Conservation (phyloP, 129 eudicot genomes). For the Chrysanthemum makinoi region DNA sequence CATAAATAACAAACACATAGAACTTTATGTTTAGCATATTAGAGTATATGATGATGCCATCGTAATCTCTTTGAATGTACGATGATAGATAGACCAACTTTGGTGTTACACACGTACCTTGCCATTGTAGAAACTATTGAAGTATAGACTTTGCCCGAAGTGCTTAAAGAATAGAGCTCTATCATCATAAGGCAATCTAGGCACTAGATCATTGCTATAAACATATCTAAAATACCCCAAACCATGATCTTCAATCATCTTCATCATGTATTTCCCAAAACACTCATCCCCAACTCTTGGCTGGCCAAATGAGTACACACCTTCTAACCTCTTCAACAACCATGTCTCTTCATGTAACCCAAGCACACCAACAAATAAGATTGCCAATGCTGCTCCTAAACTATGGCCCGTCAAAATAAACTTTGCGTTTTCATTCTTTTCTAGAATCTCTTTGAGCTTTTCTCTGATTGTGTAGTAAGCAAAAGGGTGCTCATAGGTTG, state of each 20-base stretch:
- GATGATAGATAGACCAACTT: too few relatives aligned
- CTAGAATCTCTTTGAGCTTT: slow-evolving; percentile 40
- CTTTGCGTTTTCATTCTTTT: slow-evolving; percentile 41
- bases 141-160: slow-evolving; percentile 66
- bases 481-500: slow-evolving; percentile 27
- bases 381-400: slow-evolving; percentile 80
- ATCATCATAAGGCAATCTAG: slow-evolving; percentile 77
- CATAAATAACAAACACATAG: background rate
- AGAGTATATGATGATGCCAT: background rate
- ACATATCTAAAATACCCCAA: slow-evolving; percentile 68
- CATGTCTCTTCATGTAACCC: slow-evolving; percentile 54
- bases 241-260: slow-evolving; percentile 32
- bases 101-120: slow-evolving; percentile 35
- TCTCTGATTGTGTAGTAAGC: slow-evolving; percentile 75
- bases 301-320: slow-evolving; percentile 85
- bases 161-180: slow-evolving; percentile 60
- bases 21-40: background rate
- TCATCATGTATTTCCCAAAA: slow-evolving; percentile 67
- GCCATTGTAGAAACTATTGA: slow-evolving; percentile 61
- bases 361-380: slow-evolving; percentile 46
- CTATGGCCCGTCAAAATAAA: slow-evolving; percentile 77
- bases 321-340: slow-evolving; percentile 64
- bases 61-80: too few relatives aligned
- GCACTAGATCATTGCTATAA: slow-evolving; percentile 66
- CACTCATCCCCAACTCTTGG: slow-evolving; percentile 78